phyloP scores from a whole-genome alignment of 164 flowering plant species.

The Umbilicus rupestris region DNA sequence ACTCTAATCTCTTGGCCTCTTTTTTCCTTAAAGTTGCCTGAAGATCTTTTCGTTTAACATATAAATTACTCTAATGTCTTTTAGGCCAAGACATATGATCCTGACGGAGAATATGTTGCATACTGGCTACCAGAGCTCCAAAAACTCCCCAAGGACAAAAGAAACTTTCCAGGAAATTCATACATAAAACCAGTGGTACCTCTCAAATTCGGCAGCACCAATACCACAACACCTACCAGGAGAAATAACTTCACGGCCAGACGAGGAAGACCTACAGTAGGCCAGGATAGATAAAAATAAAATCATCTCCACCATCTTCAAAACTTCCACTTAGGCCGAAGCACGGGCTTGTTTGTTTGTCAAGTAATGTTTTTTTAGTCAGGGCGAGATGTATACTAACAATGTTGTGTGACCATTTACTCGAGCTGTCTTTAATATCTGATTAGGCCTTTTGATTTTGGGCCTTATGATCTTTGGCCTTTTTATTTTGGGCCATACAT shows the following conservation, averaged over 20 bases:
- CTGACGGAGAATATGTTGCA: conserved; percentile 14
- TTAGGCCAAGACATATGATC: conserved; percentile 12
- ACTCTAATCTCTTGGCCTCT: background rate
- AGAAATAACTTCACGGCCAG: conserved; percentile 6
- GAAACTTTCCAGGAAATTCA: conserved; percentile 11
- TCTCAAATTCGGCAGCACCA: conserved; percentile 11
- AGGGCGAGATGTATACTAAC: too few species aligned
- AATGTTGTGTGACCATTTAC: too few species aligned
- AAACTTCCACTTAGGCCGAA: too few species aligned
- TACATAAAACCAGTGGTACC: conserved; percentile 13
- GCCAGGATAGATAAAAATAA: background rate
- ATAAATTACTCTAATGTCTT: background rate
- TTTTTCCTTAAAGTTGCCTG: background rate
- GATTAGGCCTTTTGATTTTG: too few species aligned
- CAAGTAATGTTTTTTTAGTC: too few species aligned
- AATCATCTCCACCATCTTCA: too few species aligned
- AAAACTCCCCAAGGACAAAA: conserved; percentile 10
- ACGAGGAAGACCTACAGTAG: background rate
- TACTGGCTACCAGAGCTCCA: conserved; percentile 16
- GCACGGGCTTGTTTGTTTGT: too few species aligned
- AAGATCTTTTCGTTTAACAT: background rate
- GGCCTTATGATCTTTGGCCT: too few species aligned
- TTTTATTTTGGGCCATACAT: too few species aligned
- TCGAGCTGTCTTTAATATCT: too few species aligned
- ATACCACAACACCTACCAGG: background rate